phyloP scores from a whole-genome alignment of 768 basidiomycete species.

The Boletus vermiculosoides region DNA sequence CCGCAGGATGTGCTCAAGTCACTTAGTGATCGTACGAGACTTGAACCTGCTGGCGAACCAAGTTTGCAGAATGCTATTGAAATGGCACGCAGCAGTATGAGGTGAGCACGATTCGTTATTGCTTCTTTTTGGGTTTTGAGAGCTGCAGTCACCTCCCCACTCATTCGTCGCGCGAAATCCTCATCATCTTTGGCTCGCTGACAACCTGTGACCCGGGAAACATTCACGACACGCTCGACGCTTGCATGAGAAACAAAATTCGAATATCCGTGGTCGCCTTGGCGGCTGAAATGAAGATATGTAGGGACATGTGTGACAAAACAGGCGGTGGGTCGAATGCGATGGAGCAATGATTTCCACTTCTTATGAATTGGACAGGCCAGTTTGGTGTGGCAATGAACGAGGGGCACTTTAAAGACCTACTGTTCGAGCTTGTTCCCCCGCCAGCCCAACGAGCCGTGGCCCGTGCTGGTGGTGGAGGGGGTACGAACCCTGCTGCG shows the following conservation, averaged over 20 bases:
- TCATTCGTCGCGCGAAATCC: slow-evolving; percentile 93
- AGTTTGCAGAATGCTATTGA: slow-evolving; percentile 97
- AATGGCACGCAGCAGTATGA: slow-evolving; percentile 93
- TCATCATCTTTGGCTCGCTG: slow-evolving; percentile 91
- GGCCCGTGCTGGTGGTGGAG: slow-evolving; percentile 44
- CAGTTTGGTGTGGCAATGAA: slow-evolving; percentile 97
- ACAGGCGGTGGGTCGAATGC: slow-evolving; percentile 68
- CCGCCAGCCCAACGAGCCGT: slow-evolving; percentile 81
- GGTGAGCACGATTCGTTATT: slow-evolving; percentile 42
- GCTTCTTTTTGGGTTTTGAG: slow-evolving; percentile 4
- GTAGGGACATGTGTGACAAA: slow-evolving; percentile 85
- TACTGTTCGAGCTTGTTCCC: slow-evolving; percentile 92
- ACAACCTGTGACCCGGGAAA: slow-evolving; percentile 98
- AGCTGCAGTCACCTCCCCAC: slow-evolving; percentile 85
- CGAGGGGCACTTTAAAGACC: slow-evolving; percentile 94
- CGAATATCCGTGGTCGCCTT: slow-evolving; percentile 92
- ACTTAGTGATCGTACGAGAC: slow-evolving; percentile 80
- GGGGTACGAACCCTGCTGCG: slow-evolving; percentile 59
- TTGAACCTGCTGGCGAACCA: slow-evolving; percentile 90
- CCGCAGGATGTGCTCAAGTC: slow-evolving; percentile 93
- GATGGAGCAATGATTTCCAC: neutral
- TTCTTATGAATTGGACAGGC: slow-evolving; percentile 41
- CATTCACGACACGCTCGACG: slow-evolving; percentile 91
- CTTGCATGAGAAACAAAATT: slow-evolving; percentile 77
- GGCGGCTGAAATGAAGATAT: slow-evolving; percentile 98